Evolutionary conservation across 306 rosid genomes (phyloP).

Genomic region (Hippophae gyantsensis): DNA sequence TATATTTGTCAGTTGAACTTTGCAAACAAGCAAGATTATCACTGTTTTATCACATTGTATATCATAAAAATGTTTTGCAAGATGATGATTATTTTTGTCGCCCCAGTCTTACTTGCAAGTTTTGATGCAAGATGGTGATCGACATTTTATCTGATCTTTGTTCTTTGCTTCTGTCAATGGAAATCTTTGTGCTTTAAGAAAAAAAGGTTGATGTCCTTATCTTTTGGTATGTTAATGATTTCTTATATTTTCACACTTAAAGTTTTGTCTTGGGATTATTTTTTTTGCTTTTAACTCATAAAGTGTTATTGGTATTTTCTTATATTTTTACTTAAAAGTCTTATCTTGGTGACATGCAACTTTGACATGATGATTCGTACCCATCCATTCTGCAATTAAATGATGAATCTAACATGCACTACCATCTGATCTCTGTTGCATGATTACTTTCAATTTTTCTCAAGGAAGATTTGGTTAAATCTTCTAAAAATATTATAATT

Average conservation of each 20-base stretch:
- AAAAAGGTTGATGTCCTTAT: too few relatives aligned
- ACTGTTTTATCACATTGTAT: too few relatives aligned
- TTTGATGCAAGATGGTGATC: conserved; percentile 62
- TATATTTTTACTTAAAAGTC: too few relatives aligned
- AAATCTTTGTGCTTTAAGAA: too few relatives aligned
- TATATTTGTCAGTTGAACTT: too few relatives aligned
- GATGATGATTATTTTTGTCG: conserved; percentile 60
- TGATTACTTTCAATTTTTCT: background rate
- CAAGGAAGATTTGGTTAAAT: too few relatives aligned
- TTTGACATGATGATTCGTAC: conserved; percentile 49
- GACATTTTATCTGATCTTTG: conserved; percentile 57
- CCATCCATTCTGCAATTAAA: conserved; percentile 48
- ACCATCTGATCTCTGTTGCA: conserved; percentile 69
- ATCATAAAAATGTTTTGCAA: background rate
- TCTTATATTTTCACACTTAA: background rate
- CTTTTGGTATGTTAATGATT: too few relatives aligned
- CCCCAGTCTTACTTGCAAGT: conserved; percentile 83
- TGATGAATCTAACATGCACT: conserved; percentile 83
- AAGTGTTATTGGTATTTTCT: too few relatives aligned
- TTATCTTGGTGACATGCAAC: background rate
- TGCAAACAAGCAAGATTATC: too few relatives aligned
- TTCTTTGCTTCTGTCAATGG: too few relatives aligned
- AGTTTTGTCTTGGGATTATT: too few relatives aligned
- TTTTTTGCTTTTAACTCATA: background rate
- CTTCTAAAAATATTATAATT: too few relatives aligned